These are phyloP conservation scores for Apiospora malaysiana DNA, from an alignment of 2,329 filamentous ascomycete genomes.

Conservation along the genomic window DNA sequence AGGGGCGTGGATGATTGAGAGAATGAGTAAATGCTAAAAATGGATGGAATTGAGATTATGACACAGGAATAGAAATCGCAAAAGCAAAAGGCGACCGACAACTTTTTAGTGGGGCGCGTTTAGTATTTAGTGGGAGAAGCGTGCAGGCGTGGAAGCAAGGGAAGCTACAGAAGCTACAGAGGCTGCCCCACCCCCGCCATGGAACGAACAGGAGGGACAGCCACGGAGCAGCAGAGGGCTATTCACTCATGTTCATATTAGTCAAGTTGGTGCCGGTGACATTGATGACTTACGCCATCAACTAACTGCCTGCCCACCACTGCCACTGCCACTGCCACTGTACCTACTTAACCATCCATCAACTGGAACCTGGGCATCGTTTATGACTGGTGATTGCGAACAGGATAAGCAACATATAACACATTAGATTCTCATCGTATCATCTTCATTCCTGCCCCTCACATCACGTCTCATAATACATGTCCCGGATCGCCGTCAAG, in stretches of 20 bases:
- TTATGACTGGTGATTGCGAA: background rate
- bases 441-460: background rate
- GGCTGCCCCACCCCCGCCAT: slow-evolving; percentile 11
- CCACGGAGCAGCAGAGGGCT: too few species aligned
- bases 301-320: background rate
- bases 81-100: background rate
- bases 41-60: background rate
- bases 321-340: background rate
- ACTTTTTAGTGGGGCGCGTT: slow-evolving; percentile 17
- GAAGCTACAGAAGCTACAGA: background rate
- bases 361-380: background rate
- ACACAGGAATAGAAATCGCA: background rate
- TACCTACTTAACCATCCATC: background rate
- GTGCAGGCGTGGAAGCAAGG: background rate
- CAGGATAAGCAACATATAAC: background rate
- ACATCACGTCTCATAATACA: slow-evolving; percentile 9
- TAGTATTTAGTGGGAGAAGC: background rate
- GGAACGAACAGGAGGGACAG: background rate
- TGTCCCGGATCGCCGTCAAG: slow-evolving; percentile 43
- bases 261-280: background rate
- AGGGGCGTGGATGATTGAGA: background rate
- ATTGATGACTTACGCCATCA: background rate
- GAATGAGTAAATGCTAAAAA: background rate
- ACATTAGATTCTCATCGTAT: background rate
- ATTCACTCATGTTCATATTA: too few species aligned